These are phyloP conservation scores for Phytophthora kernoviae DNA, from an alignment of 352 stramenopile species.

Conservation along the genomic window DNA sequence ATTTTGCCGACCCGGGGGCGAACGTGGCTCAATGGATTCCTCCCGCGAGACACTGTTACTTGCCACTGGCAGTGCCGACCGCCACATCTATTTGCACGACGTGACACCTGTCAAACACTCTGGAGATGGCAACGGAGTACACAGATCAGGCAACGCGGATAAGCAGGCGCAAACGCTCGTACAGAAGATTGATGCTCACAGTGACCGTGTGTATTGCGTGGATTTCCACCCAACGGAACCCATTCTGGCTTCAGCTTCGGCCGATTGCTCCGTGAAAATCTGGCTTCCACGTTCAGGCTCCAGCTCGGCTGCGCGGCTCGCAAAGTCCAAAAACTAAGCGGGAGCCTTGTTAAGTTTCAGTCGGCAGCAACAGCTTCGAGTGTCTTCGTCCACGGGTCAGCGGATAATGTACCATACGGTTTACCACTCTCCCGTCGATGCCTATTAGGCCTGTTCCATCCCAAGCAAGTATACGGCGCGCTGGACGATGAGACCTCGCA, in stretches of 20 bases:
- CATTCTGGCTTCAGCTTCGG: slow-evolving; percentile 84
- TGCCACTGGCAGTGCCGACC: slow-evolving; percentile 85
- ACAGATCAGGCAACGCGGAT: slow-evolving; percentile 20
- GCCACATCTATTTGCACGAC: slow-evolving; percentile 89
- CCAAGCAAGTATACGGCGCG: no score
- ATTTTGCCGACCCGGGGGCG: slow-evolving; percentile 58
- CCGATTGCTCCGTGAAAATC: slow-evolving; percentile 88
- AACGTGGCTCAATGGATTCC: slow-evolving; percentile 46
- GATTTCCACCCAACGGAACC: slow-evolving; percentile 88
- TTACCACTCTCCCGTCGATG: no score
- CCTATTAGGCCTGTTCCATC: no score
- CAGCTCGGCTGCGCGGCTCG: slow-evolving; percentile 44
- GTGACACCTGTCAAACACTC: slow-evolving; percentile 65
- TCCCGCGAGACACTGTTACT: slow-evolving; percentile 74
- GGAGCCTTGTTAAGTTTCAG: not conserved
- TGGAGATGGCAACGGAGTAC: slow-evolving; percentile 26
- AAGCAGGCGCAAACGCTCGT: slow-evolving; percentile 63
- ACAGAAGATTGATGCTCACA: slow-evolving; percentile 88
- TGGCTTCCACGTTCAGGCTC: slow-evolving; percentile 73
- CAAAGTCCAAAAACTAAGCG: slow-evolving; percentile 65
- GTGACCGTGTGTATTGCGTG: slow-evolving; percentile 88
- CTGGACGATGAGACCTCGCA: no score
- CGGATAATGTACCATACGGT: no score
- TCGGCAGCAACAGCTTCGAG: not conserved
- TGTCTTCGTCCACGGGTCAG: no score